Evolutionary conservation across 257 asterid species (phyloP).

Genomic region (Solanum ossicruentum): DNA sequence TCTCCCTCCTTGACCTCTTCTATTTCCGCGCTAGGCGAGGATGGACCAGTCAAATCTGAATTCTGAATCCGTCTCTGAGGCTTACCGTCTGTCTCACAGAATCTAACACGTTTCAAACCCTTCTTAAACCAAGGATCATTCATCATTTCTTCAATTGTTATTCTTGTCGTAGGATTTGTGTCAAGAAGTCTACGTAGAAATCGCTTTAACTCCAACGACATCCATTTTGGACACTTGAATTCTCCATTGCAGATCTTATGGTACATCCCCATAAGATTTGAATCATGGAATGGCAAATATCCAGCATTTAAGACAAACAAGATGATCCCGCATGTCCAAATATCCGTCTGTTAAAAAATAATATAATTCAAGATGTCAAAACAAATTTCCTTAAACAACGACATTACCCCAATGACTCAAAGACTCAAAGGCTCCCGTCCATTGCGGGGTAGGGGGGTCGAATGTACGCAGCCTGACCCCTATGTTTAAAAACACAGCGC

Average conservation of each 20-base stretch:
- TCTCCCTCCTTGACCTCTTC: constrained; percentile 17
- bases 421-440: too few relatives aligned
- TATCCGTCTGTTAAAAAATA: neutral
- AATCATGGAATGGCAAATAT: constrained; percentile 58
- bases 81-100: constrained; percentile 9
- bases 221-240: constrained; percentile 76
- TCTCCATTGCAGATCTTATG: constrained; percentile 67
- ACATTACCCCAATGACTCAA: too few relatives aligned
- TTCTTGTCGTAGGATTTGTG: constrained; percentile 53
- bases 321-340: constrained; percentile 13
- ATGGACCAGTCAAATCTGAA: neutral
- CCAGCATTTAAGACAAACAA: constrained; percentile 33
- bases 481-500: too few relatives aligned
- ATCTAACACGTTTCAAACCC: constrained; percentile 29
- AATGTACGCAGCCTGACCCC: too few relatives aligned
- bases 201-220: constrained; percentile 66
- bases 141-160: constrained; percentile 61
- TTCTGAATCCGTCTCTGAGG: neutral
- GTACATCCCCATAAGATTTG: constrained; percentile 37
- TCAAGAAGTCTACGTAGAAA: constrained; percentile 55
- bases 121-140: constrained; percentile 64
- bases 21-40: neutral
- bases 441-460: too few relatives aligned
- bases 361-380: neutral
- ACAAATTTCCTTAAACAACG: neutral